Base-by-base conservation (phyloP, 805 yeast species). In the Ogataea ganodermae region DNA sequence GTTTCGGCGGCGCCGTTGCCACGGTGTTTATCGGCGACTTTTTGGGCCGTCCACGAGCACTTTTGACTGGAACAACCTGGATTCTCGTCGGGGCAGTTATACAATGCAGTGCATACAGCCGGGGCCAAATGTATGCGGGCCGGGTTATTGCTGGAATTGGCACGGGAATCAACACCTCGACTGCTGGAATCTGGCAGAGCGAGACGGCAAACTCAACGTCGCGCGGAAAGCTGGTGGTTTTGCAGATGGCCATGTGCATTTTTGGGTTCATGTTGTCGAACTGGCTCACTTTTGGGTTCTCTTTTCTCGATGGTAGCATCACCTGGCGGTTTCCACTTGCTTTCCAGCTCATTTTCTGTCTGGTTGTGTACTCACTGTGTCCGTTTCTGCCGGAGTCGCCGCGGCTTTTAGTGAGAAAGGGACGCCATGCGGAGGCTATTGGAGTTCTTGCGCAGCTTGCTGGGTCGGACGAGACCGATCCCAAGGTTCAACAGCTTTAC, bases 401-500 rank as follows among this genome's bases (percentile, higher is more conserved):
- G 17, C 62, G 77, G 56, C 69, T 73, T 67, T 54, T 71, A 23
- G 39, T 58, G 30, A 59, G 70, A 24, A 68, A 66, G 50, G 78
- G 74, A 10, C 62, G 68, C 42, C 45, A 61, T 30, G 76, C 70
- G 4, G 62, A 76, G 51, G 83, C 81, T 13, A 61, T 69, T 48
- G 56, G 50, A 1, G 56, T 77, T 35, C 65, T 79, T 52, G 51
- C 62, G 60, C 58, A 52, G 75, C 76, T 58, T 71, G 48, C 45
- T 13, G 48, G 30, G 10, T 24, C 39, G 20, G 23, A 9, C 4
- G 68, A 39, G 39, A 63, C 70, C 45, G 67, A 66, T 22, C 57
- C 56, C 17, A 68, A 66, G 42, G 60, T 58, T 23, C 44, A 31
- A 7, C 38, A 28, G 20, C 52, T 57, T 18, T 58, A 48, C 46